Base-by-base conservation (phyloP, 257 asterid species). In the Schizonepeta tenuifolia region DNA sequence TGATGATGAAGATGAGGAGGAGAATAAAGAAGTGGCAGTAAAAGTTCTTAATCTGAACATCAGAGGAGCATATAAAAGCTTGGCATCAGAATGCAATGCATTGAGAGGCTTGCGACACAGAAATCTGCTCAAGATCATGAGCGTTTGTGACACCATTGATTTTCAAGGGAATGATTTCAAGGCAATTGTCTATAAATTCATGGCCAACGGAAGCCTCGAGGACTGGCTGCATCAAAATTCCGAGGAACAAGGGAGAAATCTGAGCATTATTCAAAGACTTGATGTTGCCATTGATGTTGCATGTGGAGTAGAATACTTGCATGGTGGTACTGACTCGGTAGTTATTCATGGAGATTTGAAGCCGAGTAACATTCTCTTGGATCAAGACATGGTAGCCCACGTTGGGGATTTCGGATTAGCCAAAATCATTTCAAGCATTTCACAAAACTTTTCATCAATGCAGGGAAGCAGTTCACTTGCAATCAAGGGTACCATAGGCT, bases 401-500 rank as follows among this genome's bases (percentile, higher is more conserved):
- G 58, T 51, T 1, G 58, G 58, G 5, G 58, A 51, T 51, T 51
- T 51, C 0, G 28, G 58, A 18, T 51, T 51, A 18, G 58, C 58
- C 18, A 14, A 46, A 46, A 46, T 46, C 2, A 46, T 46, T 13
- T 11, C 50, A 44, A 31, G 1, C 36, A 31, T 31, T 36, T 36
- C 41, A 36, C 10, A 36, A 7, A 36, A 36, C 41, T 0, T 36
- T 10, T 15, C 53, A 46, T 15, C 10, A 36, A 0, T 3, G 5
- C 20, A 15, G 20, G 53, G 53, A 46, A 46, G 53, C 20, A 46
- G 20, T 46, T 46, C 53, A 15, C 14, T 5, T 15, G 20, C 53
- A 46, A 46, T 46, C 20, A 53, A 56, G 63, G 63, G 63, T 2
- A 56, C 63, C 17, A 51, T 51, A 51, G 58, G 58, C 58, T 51